phyloP scores from a whole-genome alignment of 208 protist species.

The Herpetomonas tarakana region DNA sequence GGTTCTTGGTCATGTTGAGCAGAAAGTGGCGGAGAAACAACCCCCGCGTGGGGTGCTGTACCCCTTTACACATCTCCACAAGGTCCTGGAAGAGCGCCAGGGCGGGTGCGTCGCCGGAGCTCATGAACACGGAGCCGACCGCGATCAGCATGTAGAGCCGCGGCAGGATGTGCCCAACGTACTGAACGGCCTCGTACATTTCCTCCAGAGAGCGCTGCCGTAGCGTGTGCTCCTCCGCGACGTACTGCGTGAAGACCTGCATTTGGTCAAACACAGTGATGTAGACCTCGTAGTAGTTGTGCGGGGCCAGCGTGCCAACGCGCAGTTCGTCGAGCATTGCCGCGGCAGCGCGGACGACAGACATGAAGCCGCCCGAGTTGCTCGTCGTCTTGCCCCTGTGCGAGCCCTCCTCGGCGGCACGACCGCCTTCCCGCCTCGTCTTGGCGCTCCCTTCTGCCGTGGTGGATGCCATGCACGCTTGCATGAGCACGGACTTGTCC shows the following conservation, averaged over 20 bases:
- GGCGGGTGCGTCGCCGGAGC: conserved; percentile 77
- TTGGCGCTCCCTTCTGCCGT: conserved; percentile 45
- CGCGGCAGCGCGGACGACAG: conserved; percentile 85
- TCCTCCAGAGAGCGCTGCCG: conserved; percentile 58
- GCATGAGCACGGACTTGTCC: conserved; percentile 73
- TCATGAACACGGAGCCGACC: conserved; percentile 95
- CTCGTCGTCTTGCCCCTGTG: conserved; percentile 6
- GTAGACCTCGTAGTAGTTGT: conserved; percentile 98
- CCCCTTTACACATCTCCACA: conserved; percentile 99
- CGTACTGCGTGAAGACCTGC: conserved; percentile 80
- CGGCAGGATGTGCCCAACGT: conserved; percentile 97
- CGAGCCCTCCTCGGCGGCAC: conserved; percentile 51
- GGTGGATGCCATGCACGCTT: conserved; percentile 41
- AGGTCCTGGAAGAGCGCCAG: conserved; percentile 97
- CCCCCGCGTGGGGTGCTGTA: conserved; percentile 99
- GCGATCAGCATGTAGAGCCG: conserved; percentile 97
- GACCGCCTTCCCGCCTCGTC: conserved; percentile 26
- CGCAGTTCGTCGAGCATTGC: conserved; percentile 95
- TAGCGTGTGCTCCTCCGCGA: conserved; percentile 78
- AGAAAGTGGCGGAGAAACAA: conserved; percentile 98
- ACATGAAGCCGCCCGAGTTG: conserved; percentile 73
- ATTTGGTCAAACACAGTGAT: conserved; percentile 93
- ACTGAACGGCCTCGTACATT: conserved; percentile 98
- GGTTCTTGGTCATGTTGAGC: conserved; percentile 94
- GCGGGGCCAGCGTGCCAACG: conserved; percentile 93